Evolutionary conservation across 768 basidiomycete species (phyloP), one percentile per base, ranked within the genome.

Genomic region (Serendipita vermifera): DNA sequence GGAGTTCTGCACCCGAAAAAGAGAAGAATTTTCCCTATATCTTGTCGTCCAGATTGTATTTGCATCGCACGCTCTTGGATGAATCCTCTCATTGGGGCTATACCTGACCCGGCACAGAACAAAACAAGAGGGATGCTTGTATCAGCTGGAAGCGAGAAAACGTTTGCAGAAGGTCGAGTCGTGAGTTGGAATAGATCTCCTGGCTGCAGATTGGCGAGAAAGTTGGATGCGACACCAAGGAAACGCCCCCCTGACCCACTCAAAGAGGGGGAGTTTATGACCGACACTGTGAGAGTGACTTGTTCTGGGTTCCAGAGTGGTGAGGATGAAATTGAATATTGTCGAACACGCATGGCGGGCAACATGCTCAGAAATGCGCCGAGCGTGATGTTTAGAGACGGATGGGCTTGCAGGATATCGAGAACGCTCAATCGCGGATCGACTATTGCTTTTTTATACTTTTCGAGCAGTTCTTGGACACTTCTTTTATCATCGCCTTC

Each of bases 301-400:
- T 67, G 69, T 33, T 64, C 61, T 5, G 75, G 66, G 57, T 73
- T 68, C 69, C 71, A 71, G 7, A 77, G 66, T 2, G 75, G 75
- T 1, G 74, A 75, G 1, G 73, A 75, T 0, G 76, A 76, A 59
- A 76, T 76, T 2, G 74, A 75, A 65, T 77, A 76, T 64, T 76
- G 75, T 24, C 76, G 66, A 55, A 75, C 67, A 36, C 74, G 73
- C 71, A 76, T 76, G 3, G 74, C 62, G 5, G 74, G 75, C 7
- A 76, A 68, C 62, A 73, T 66, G n/a, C 64, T 63, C 31, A 77
- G 61, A 65, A 71, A 75, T 2, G 66, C 63, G 11, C 64, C 62
- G 32, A 76, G 66, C 14, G 69, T 59, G 22, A 75, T 64, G 29
- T 67, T 57, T 57, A 77, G 64, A 55, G 69, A 62, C 1, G 68